These are phyloP conservation scores for Candida multigemmis DNA, from an alignment of 805 yeast genomes.

Conservation along the genomic window DNA sequence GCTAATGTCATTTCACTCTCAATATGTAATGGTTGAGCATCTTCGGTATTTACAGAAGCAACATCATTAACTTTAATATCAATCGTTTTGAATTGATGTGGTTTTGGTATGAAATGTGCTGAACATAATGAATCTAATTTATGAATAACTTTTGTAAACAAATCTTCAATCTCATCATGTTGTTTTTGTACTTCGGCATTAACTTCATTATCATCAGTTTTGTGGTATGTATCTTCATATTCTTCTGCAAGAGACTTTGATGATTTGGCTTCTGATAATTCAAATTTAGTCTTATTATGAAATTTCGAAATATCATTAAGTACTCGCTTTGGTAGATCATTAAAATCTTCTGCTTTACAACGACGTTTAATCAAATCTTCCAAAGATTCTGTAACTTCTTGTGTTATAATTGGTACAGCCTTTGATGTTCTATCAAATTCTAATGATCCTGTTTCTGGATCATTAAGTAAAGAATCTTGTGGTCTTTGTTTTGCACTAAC, in stretches of 20 bases:
- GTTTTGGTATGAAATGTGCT: constrained; percentile 92
- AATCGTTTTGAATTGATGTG: constrained; percentile 61
- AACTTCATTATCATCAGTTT: constrained; percentile 35
- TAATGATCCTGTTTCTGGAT: constrained; percentile 41
- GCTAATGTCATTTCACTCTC: constrained; percentile 72
- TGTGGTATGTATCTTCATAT: constrained; percentile 76
- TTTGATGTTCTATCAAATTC: constrained; percentile 91
- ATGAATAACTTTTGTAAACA: constrained; percentile 55
- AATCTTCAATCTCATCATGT: constrained; percentile 67
- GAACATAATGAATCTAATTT: constrained; percentile 84
- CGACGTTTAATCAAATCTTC: constrained; percentile 87
- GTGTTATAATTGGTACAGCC: constrained; percentile 92
- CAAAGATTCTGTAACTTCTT: constrained; percentile 73
- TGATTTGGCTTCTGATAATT: constrained; percentile 78
- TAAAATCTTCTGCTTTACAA: constrained; percentile 66
- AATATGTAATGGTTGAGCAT: constrained; percentile 86
- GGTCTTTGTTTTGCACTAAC: constrained; percentile 76
- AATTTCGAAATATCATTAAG: constrained; percentile 59
- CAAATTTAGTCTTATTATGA: constrained; percentile 37
- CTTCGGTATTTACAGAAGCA: constrained; percentile 86
- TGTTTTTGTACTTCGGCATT: constrained; percentile 61
- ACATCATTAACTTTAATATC: constrained; percentile 59
- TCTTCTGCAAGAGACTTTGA: constrained; percentile 82
- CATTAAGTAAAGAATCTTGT: constrained; percentile 72
- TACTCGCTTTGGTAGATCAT: constrained; percentile 72